Percentiles rank a stretch among this genome's conserved stretches.
Evolutionary conservation across 495 filamentous ascomycete genomes (phyloP).

Genomic region (Paragyromitra xinjiangensis): DNA sequence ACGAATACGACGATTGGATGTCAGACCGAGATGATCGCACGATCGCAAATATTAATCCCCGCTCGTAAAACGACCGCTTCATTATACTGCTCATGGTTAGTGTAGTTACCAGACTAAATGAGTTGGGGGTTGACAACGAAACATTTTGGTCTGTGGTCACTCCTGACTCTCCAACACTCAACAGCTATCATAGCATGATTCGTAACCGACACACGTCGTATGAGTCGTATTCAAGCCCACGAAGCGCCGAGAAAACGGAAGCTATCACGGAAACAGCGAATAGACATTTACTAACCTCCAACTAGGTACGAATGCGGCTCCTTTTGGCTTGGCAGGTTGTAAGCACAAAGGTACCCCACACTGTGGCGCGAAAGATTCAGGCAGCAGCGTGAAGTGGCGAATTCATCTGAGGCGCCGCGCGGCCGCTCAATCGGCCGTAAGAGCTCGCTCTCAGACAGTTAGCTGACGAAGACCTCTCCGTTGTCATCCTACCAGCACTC

Average conservation of each 20-base stretch:
- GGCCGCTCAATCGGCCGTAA: slow-evolving; percentile 20
- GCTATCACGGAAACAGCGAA: slow-evolving; percentile 1
- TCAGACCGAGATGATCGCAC: neutral
- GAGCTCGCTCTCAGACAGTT: slow-evolving; percentile 10
- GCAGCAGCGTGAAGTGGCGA: slow-evolving; percentile 37
- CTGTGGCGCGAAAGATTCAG: slow-evolving; percentile 35
- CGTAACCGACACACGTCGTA: neutral
- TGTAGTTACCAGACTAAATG: neutral
- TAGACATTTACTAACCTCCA: neutral
- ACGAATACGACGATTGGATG: neutral
- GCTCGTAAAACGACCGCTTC: neutral
- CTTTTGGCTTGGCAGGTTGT: slow-evolving; percentile 5
- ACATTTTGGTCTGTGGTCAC: neutral
- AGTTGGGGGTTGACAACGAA: neutral
- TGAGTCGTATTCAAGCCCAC: neutral
- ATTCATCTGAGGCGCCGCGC: slow-evolving; percentile 40
- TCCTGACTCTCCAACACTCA: neutral
- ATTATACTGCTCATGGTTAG: neutral
- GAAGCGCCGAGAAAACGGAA: neutral
- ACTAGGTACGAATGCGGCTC: neutral
- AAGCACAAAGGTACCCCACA: slow-evolving; percentile 35
- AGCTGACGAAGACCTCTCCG: slow-evolving; percentile 1
- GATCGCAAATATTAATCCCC: neutral
- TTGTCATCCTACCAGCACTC: slow-evolving; percentile 33
- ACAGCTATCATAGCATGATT: neutral